Evolutionary conservation across 1,139 yeast genomes (phyloP), one percentile per base, ranked within the genome.

Genomic region (Candida frijolesensis): DNA sequence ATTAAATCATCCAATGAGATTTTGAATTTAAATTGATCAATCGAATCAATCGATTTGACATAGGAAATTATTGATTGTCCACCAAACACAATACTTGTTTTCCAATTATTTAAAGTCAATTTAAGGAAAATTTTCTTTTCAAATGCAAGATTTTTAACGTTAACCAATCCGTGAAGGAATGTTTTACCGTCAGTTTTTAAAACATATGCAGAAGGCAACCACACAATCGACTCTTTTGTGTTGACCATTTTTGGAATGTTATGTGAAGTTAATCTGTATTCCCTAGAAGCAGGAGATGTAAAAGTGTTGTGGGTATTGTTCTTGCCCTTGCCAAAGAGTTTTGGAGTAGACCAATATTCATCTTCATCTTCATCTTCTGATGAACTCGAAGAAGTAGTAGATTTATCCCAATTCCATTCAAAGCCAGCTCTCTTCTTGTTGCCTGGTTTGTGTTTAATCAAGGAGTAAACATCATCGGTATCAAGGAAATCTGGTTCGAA

Each of bases 41-140:
- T 61, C 25, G 63, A 60, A 18, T 61, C 54, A 25, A 70, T 58
- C 41, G 70, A 65, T 51, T 65, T 65, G 40, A 64, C 59, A 54
- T 61, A 72, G 2, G 58, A 49, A 15, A 65, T 62, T 25, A 55
- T 52, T 3, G 52, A 55, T 25, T 52, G 51, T 44, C 68, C 65
- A 42, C 66, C 65, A 52, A 70, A 65, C 32, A 65, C 63, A 46
- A 70, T 57, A 47, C 60, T 64, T 10, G 73, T 62, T 45, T 63
- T 58, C 81, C 81, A 76, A 49, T 64, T 61, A 55, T 75, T 68
- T 49, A 69, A 62, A 3, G 79, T 67, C 50, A 75, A 57, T 57
- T 76, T 76, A 42, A 75, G 57, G 42, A 62, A 60, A 41, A 76
- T 55, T 11, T 54, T 55, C 60, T 76, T 76, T 53, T 74, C 77